Evolutionary conservation across 352 stramenopile genomes (phyloP).

Genomic region (Phytopythium montanum): DNA sequence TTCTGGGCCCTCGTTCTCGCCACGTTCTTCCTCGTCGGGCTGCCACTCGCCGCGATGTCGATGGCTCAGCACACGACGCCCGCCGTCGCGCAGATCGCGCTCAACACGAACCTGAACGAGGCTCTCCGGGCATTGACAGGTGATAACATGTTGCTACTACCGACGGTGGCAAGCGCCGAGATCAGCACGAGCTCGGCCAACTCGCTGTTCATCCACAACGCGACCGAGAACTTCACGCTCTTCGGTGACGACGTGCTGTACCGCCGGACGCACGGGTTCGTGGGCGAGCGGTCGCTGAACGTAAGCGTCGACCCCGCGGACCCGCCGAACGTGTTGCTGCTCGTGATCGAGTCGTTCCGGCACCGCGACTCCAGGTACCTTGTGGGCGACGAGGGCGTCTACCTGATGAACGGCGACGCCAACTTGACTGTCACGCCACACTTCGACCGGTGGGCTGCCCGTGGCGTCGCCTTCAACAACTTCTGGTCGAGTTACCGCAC

Average conservation of each 20-base stretch:
- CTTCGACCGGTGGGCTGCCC: conserved; percentile 46
- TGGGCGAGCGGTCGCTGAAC: conserved; percentile 36
- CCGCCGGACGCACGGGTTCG: conserved; percentile 35
- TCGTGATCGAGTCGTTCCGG: conserved; percentile 53
- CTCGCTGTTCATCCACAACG: conserved; percentile 24
- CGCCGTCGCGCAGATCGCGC: conserved; percentile 25
- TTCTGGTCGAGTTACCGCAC: conserved; percentile 61
- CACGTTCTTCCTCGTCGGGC: conserved; percentile 9
- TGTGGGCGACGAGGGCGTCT: conserved; percentile 23
- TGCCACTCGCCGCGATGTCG: conserved; percentile 15
- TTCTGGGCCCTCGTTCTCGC: conserved; percentile 5
- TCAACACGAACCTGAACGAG: conserved; percentile 44
- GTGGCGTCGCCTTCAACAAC: conserved; percentile 45
- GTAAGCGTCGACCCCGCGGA: conserved; percentile 26
- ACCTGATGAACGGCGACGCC: conserved; percentile 16
- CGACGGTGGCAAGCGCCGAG: conserved; percentile 11
- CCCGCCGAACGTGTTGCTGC: conserved; percentile 45
- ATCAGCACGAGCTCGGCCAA: conserved; percentile 12
- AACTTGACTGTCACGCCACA: conserved; percentile 46
- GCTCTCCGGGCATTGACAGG: conserved; percentile 20
- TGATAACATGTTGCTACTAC: conserved; percentile 14
- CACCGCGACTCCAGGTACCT: conserved; percentile 52
- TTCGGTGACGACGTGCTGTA: conserved; percentile 41
- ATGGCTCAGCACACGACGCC: conserved; percentile 14
- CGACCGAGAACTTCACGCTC: conserved; percentile 39